A percentile compares a stretch with the other conserved stretches of the same genome.
Evolutionary conservation across 2,329 filamentous ascomycete species (phyloP).

Genomic region (Paraphaeosphaeria minitans): DNA sequence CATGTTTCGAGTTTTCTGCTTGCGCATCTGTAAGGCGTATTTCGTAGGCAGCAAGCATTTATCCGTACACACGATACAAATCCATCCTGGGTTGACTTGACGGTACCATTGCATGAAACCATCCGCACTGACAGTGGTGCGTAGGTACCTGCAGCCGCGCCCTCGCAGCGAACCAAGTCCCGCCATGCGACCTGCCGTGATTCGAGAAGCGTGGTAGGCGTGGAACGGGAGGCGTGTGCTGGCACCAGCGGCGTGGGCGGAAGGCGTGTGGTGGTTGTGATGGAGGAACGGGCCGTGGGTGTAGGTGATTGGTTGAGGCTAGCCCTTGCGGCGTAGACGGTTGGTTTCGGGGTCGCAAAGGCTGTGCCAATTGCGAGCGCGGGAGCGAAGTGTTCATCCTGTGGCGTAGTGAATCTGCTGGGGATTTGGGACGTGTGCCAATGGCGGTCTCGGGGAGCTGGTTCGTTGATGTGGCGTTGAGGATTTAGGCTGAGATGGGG

Average conservation of each 20-base stretch:
- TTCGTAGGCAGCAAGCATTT: background rate
- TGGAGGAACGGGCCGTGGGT: background rate
- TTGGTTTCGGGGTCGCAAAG: background rate
- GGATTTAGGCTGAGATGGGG: background rate
- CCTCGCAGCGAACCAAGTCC: background rate
- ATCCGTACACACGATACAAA: too few relatives aligned
- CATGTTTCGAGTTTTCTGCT: background rate
- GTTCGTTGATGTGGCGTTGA: background rate
- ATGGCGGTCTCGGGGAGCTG: background rate
- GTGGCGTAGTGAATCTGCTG: background rate
- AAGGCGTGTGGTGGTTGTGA: background rate
- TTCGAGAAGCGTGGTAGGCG: constrained; percentile 11
- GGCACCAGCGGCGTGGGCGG: constrained; percentile 7
- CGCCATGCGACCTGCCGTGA: constrained; percentile 2
- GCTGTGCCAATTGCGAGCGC: background rate
- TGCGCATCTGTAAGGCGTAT: background rate
- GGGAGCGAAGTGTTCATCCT: too few relatives aligned
- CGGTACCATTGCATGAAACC: background rate
- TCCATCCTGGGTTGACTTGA: too few relatives aligned
- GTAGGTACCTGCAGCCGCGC: constrained; percentile 6
- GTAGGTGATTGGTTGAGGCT: background rate
- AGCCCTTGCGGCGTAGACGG: background rate
- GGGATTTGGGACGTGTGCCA: background rate
- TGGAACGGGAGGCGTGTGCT: constrained; percentile 9
- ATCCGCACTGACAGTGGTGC: constrained; percentile 4